Conservation (phyloP, 2,329 filamentous ascomycete genomes). For the Rutstroemia sp. region DNA sequence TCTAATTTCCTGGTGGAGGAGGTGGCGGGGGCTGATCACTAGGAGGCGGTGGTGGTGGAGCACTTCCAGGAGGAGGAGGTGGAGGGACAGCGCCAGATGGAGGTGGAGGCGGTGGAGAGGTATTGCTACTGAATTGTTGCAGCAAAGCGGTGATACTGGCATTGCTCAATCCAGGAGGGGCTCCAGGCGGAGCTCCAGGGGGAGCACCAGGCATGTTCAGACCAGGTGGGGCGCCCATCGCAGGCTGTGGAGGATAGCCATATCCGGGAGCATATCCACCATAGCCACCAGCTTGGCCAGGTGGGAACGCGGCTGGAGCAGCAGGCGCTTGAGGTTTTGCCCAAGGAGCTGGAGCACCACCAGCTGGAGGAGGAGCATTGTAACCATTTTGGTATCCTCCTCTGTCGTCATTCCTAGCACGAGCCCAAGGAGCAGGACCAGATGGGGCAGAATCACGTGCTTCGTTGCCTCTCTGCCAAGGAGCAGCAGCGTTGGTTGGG, state of each 20-base stretch:
- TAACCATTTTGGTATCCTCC: conserved; percentile 39
- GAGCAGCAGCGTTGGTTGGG: conserved; percentile 75
- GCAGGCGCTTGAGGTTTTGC: conserved; percentile 31
- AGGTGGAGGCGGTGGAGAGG: conserved; percentile 45
- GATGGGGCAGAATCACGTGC: conserved; percentile 30
- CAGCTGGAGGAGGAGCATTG: conserved; percentile 39
- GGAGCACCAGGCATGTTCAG: conserved; percentile 31
- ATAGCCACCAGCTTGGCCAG: conserved; percentile 48
- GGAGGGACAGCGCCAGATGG: conserved; percentile 34
- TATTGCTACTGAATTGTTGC: conserved; percentile 49
- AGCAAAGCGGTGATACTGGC: conserved; percentile 58
- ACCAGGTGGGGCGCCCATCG: conserved; percentile 37
- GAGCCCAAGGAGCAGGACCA: conserved; percentile 52
- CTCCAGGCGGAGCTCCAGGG: conserved; percentile 31
- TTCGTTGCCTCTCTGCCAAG: conserved; percentile 52
- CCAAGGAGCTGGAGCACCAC: conserved; percentile 29
- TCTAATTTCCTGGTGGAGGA: conserved; percentile 12
- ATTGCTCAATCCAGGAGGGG: conserved; percentile 42
- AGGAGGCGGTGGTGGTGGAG: conserved; percentile 57
- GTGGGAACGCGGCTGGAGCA: conserved; percentile 30
- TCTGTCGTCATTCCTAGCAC: conserved; percentile 42
- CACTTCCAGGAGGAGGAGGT: conserved; percentile 44
- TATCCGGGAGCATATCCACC: conserved; percentile 35
- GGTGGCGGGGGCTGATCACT: conserved; percentile 20
- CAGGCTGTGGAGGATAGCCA: conserved; percentile 34